Evolutionary conservation across 164 flowering plant species (phyloP), one percentile per base, ranked within the genome.

Genomic region (Magnolia sinica): DNA sequence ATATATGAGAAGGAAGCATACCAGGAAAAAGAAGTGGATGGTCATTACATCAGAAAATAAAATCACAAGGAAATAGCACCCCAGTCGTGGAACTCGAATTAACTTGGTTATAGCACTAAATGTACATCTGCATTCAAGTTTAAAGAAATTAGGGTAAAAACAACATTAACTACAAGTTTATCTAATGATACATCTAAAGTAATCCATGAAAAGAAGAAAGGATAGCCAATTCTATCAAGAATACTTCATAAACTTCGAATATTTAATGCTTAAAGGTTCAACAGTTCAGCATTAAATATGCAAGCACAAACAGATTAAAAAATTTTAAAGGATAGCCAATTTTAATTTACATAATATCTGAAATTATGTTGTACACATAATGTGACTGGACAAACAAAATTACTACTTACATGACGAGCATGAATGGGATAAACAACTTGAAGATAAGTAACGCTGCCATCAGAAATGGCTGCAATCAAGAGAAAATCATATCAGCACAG

Each of bases 11-110:
- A 72, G 50, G 29, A 55, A 18, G 51, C 91, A 29, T 93, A 93
- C 99, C 97, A 93, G 87, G 92, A 93, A 96, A 91, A 96, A 96
- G 85, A 96, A 93, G 81, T 96, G 98, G 82, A 96, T 90, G 73
- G 99, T 93, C 99, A 96, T 96, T 45, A 93, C 94, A 80, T 96
- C 99, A 10, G 99, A 93, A 79, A 88, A 87, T 69, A 91, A 76
- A 73, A 96, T 92, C 11, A 96, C 98, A 27, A 96, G 89, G 77
- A 93, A 96, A 84, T 96, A 96, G 87, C 94, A 92, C 59, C 98
- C 98, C 80, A 88, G 19, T 10, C 93, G 88, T 67, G 98, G 92
- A 86, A 96, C 84, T 79, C 76, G 83, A 1, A 89, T 81, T 50
- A 93, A 81, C 82, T 90, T 92, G 77, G 97, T 89, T 77, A 93